phyloP scores from a whole-genome alignment of 192 early-diverging fungal genomes.

The Entomortierella lignicola region DNA sequence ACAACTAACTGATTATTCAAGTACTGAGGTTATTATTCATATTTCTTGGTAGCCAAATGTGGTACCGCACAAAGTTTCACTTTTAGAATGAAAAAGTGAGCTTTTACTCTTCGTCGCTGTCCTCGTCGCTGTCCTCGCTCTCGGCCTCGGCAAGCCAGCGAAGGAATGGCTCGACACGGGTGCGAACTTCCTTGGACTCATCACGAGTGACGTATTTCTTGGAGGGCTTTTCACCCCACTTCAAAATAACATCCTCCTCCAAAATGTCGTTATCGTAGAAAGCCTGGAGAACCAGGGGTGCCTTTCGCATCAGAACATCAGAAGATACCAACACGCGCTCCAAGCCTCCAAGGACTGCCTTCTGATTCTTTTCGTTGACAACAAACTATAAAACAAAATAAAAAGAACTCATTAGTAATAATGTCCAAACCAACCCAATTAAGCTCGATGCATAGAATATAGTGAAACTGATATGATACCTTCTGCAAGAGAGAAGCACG shows the following conservation, averaged over 20 bases:
- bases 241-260: conserved; percentile 89
- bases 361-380: conserved; percentile 85
- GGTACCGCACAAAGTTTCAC: not conserved
- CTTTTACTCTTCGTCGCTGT: conserved; percentile 55
- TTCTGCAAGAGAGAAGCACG: conserved; percentile 74
- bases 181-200: conserved; percentile 82
- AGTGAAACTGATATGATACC: conserved; percentile 21
- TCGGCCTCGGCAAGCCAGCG: conserved; percentile 92
- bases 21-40: too few species aligned
- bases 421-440: not conserved
- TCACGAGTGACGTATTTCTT: conserved; percentile 86
- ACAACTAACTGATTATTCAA: too few species aligned
- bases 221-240: conserved; percentile 88
- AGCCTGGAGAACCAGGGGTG: conserved; percentile 84
- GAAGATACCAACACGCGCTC: conserved; percentile 76
- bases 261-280: conserved; percentile 93
- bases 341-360: conserved; percentile 89
- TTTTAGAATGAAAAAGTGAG: not conserved
- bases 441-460: not conserved
- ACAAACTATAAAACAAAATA: conserved; percentile 68
- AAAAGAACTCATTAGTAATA: not conserved
- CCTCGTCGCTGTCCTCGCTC: conserved; percentile 79
- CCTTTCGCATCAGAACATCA: conserved; percentile 70
- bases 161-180: conserved; percentile 89
- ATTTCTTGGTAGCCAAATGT: too few species aligned